Base-by-base conservation (phyloP, 495 filamentous ascomycete species). In the Neurospora sp. region DNA sequence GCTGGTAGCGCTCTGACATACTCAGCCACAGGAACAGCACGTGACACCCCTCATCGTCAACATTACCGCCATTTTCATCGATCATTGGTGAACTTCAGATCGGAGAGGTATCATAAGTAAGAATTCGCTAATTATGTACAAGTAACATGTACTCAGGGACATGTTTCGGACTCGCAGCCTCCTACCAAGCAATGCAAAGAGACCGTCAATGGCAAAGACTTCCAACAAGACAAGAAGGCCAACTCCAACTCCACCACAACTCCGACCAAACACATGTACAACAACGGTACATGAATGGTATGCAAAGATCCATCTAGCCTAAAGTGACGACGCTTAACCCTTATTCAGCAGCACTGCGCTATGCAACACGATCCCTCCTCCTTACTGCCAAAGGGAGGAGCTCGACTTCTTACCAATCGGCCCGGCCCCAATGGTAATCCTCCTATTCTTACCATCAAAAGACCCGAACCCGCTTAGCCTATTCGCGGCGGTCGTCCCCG, bases 371-470 rank as follows among this genome's bases (percentile, higher is more conserved):
- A 66, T 16, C 31, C 23, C 31, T 16, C 27, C 5, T 62, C 23
- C 54, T 62, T 0, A 66, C 6, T 66, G 54, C 54, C 54, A 66
- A 35, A 66, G 48, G 48, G 48, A 59, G 11, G 48, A 59, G 20
- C 48, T 27, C 48, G 48, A 66, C 27, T 66, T 66, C 54, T 27
- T 66, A 35, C 12, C 54, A 35, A 35, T 66, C 54, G 27, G 14
- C 14, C 54, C 72, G 44, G 71, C 44, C 20, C 72, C 74, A 71
- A 81, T 81, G 75, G 80, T 81, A 74, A 78, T 79, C 66, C 80
- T 78, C 71, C 80, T 81, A 79, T 72, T 73, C 69, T 77, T 80
- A 62, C 79, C 78, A 75, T 76, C 77, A 48, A 72, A 40, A 4
- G 54, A 35, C 5, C 54, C 54, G 7, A 66, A 66, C 31, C 23